Percentiles rank a stretch among this genome's conserved stretches.
phyloP scores from a whole-genome alignment of 116 monocot species.

The Papilionanthe hybrid region DNA sequence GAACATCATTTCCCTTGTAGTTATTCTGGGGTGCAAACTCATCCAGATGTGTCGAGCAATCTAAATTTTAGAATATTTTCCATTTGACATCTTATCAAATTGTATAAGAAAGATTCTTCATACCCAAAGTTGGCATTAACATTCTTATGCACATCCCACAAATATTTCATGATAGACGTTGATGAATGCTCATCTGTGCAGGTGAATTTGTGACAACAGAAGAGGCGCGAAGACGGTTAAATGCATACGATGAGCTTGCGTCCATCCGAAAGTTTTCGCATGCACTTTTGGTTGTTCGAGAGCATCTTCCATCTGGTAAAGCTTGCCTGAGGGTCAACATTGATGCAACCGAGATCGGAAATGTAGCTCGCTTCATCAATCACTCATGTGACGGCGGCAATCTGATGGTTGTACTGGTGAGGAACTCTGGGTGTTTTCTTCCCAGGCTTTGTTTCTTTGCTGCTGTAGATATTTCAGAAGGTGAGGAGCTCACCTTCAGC shows the following conservation, averaged over 20 bases:
- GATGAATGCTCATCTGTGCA: conserved; percentile 5
- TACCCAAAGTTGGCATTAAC: too few relatives aligned
- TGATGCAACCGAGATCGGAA: conserved; percentile 77
- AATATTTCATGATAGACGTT: background rate
- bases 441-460: conserved; percentile 91
- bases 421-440: conserved; percentile 63
- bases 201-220: conserved; percentile 71
- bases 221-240: conserved; percentile 59
- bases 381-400: conserved; percentile 94
- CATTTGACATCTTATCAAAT: too few relatives aligned
- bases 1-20: too few relatives aligned
- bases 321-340: conserved; percentile 80
- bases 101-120: too few relatives aligned
- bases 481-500: conserved; percentile 74
- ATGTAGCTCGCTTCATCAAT: conserved; percentile 79
- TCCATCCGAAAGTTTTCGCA: conserved; percentile 24
- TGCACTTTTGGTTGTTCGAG: conserved; percentile 78
- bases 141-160: too few relatives aligned
- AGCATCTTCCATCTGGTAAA: conserved; percentile 90
- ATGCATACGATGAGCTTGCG: conserved; percentile 48
- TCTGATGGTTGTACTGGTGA: conserved; percentile 47
- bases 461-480: conserved; percentile 44
- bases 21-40: too few relatives aligned
- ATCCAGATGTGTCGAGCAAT: too few relatives aligned
- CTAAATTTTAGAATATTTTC: too few relatives aligned